Percentiles rank a stretch among this genome's conserved stretches.
These are phyloP conservation scores for Fraxinus ornus DNA, from an alignment of 305 asterid species.

Conservation along the genomic window DNA sequence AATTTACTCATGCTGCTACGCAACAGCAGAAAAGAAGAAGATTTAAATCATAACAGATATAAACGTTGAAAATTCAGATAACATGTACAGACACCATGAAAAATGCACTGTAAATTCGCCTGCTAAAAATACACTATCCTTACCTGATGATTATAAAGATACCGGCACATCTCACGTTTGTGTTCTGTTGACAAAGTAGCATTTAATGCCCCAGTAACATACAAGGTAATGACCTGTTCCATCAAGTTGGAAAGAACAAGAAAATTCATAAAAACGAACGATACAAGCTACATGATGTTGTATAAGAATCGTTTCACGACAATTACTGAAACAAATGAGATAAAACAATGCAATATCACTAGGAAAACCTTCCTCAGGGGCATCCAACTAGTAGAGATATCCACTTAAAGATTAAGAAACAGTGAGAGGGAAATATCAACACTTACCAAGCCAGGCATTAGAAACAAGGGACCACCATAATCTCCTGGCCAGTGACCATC, in stretches of 20 bases:
- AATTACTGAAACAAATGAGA: not conserved
- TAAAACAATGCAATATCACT: slow-evolving; percentile 6
- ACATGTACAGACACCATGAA: slow-evolving; percentile 11
- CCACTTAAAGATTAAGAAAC: not conserved
- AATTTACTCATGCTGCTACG: slow-evolving; percentile 18
- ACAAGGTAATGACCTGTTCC: slow-evolving; percentile 68
- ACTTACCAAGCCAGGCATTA: slow-evolving; percentile 91
- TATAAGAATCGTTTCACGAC: not conserved
- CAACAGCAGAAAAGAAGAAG: slow-evolving; percentile 19
- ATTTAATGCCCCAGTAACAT: slow-evolving; percentile 83
- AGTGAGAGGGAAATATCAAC: slow-evolving; percentile 4
- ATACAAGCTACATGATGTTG: not conserved
- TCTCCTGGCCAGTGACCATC: slow-evolving; percentile 99
- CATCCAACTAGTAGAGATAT: slow-evolving; percentile 14
- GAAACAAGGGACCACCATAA: slow-evolving; percentile 93
- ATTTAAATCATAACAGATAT: slow-evolving; percentile 15
- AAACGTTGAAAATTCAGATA: not conserved
- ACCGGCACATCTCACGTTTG: slow-evolving; percentile 82
- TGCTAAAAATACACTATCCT: slow-evolving; percentile 21
- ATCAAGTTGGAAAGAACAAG: slow-evolving; percentile 15
- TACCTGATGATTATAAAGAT: slow-evolving; percentile 96
- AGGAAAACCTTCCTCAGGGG: not conserved
- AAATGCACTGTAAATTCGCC: not conserved
- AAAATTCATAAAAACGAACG: not conserved
- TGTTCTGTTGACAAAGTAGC: slow-evolving; percentile 79